A percentile compares a stretch with the other conserved stretches of the same genome.
Evolutionary conservation across 176 grass and related monocot species (phyloP).

Genomic region (Musa acuminata): DNA sequence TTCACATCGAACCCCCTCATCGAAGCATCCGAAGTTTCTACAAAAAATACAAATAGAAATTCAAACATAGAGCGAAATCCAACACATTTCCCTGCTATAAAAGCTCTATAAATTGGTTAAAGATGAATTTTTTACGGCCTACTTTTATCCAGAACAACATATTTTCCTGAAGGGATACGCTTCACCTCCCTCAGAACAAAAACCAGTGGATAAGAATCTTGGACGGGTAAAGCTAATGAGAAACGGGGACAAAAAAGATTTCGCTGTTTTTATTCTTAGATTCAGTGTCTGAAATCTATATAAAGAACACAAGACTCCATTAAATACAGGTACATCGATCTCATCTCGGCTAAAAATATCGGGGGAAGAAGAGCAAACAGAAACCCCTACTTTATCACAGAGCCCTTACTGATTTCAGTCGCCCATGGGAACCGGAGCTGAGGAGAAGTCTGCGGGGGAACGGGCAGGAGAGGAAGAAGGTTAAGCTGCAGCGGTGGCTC

Average conservation of each 20-base stretch:
- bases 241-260: not conserved
- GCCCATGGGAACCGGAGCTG: not conserved
- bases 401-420: not conserved
- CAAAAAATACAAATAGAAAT: not conserved
- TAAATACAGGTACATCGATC: not conserved
- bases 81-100: not conserved
- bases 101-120: not conserved
- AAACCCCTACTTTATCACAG: not conserved
- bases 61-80: not conserved
- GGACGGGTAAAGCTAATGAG: not conserved
- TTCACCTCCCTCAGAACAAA: not conserved
- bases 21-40: conserved; percentile 5
- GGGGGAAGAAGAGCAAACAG: not conserved
- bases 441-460: not conserved
- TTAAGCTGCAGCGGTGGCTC: conserved; percentile 1
- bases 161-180: not conserved
- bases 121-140: not conserved
- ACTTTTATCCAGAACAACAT: not conserved
- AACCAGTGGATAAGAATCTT: not conserved
- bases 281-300: not conserved
- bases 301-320: not conserved
- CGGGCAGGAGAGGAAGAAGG: conserved; percentile 6
- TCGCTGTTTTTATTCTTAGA: not conserved
- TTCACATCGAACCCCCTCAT: conserved; percentile 15
- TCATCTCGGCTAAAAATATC: not conserved